Percentiles rank a stretch among this genome's conserved stretches.
Conservation (phyloP, 2,329 filamentous ascomycete genomes). For the Penicillium nordicum region DNA sequence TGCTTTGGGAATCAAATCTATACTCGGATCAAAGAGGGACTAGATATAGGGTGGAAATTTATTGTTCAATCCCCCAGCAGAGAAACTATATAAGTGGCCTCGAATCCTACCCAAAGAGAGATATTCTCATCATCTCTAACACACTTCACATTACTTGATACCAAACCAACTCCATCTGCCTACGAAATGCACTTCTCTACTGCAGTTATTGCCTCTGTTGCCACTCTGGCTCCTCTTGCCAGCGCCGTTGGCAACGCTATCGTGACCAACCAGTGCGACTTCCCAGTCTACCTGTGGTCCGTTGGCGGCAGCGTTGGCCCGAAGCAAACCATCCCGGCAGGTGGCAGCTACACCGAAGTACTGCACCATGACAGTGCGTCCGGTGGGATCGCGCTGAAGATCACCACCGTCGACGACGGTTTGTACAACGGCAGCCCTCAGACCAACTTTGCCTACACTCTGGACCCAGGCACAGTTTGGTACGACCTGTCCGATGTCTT, state of each 20-base stretch:
- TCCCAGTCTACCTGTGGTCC: slow-evolving; percentile 39
- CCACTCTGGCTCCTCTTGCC: slow-evolving; percentile 32
- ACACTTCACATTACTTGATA: slow-evolving; percentile 4
- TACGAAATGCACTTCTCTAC: slow-evolving; percentile 33
- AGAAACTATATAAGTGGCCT: slow-evolving; percentile 9
- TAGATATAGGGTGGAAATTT: background rate
- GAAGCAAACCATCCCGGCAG: slow-evolving; percentile 30
- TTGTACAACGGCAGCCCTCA: slow-evolving; percentile 38
- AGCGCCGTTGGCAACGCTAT: slow-evolving; percentile 37
- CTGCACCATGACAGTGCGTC: slow-evolving; percentile 36
- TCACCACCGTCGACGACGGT: slow-evolving; percentile 36
- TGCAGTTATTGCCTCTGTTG: slow-evolving; percentile 28
- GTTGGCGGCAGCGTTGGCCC: slow-evolving; percentile 34
- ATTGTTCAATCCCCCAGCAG: background rate
- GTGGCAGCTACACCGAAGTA: slow-evolving; percentile 34
- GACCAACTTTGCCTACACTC: slow-evolving; percentile 43
- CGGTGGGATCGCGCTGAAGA: slow-evolving; percentile 45
- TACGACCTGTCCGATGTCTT: slow-evolving; percentile 46
- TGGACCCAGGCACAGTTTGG: slow-evolving; percentile 36
- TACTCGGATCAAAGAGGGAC: background rate
- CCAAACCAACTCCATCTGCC: background rate
- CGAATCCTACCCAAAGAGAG: background rate
- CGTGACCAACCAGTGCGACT: slow-evolving; percentile 40
- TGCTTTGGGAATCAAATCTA: background rate
- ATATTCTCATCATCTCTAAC: background rate